A percentile compares a stretch with the other conserved stretches of the same genome.
These are phyloP conservation scores for Silene coronaria DNA, from an alignment of 179 eudicot species.

Conservation along the genomic window DNA sequence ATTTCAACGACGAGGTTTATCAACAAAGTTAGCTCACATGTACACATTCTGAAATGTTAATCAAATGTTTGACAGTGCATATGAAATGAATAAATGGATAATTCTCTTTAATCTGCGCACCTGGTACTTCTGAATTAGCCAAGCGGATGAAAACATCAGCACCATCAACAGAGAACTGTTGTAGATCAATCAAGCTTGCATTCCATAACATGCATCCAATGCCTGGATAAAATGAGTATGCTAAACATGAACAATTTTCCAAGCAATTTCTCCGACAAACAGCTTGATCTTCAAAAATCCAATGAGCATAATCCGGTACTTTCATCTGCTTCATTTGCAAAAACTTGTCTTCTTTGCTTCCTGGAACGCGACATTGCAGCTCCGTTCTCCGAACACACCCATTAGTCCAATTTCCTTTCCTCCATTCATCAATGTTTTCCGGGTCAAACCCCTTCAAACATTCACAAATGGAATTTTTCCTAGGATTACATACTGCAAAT, in stretches of 20 bases:
- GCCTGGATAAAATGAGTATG: conserved; percentile 14
- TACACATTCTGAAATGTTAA: too few relatives aligned
- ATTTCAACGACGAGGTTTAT: too few relatives aligned
- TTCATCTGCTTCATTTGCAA: conserved; percentile 22
- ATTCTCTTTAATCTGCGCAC: neutral
- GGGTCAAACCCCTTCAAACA: conserved; percentile 43
- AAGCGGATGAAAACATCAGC: conserved; percentile 19
- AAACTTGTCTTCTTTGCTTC: conserved; percentile 32
- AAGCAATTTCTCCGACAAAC: neutral
- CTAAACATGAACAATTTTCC: neutral
- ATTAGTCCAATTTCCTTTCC: conserved; percentile 26
- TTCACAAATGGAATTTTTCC: conserved; percentile 21
- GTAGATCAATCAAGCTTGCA: conserved; percentile 8
- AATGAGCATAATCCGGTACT: conserved; percentile 27
- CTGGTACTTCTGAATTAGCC: conserved; percentile 22
- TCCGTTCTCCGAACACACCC: neutral
- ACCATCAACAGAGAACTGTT: neutral
- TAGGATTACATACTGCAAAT: conserved; percentile 32
- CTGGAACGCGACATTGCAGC: conserved; percentile 18
- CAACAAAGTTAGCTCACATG: too few relatives aligned
- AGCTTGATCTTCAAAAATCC: neutral
- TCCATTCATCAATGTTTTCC: conserved; percentile 30
- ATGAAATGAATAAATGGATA: neutral
- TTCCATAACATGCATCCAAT: conserved; percentile 19
- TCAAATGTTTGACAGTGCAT: neutral